phyloP scores from a whole-genome alignment of 768 basidiomycete genomes.

The Coprinellus micaceus region DNA sequence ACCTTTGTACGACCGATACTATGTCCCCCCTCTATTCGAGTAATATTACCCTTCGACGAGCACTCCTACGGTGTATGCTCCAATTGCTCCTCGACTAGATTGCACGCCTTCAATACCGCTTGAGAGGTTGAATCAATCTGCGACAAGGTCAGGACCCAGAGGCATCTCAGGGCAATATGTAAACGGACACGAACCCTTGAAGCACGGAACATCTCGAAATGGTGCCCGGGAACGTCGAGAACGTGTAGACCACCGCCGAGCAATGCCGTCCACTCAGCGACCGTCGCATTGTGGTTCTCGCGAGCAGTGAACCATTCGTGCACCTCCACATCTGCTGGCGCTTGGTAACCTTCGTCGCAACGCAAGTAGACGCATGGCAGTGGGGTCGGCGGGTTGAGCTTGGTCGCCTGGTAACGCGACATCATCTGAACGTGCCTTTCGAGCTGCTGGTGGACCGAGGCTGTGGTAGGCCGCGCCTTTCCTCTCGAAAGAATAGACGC shows the following conservation, averaged over 20 bases:
- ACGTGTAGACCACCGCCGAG: not conserved
- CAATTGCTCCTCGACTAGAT: not conserved
- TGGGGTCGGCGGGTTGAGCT: not conserved
- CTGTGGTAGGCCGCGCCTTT: not conserved
- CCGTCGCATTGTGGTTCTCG: not conserved
- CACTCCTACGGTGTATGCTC: too few species aligned
- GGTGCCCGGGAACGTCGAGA: constrained; percentile 1
- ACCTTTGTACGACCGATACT: too few species aligned
- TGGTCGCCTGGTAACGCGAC: not conserved
- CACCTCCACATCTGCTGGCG: not conserved
- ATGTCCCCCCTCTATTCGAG: too few species aligned
- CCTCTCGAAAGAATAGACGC: constrained; percentile 18
- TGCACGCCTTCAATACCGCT: not conserved
- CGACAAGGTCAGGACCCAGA: not conserved
- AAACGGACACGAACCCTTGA: not conserved
- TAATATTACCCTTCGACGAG: too few species aligned
- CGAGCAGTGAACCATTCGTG: not conserved
- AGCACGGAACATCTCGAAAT: not conserved
- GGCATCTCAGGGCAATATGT: not conserved
- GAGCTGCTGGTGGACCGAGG: not conserved
- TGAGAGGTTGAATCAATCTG: not conserved
- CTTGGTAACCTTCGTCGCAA: not conserved
- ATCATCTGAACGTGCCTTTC: not conserved
- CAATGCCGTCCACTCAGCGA: not conserved
- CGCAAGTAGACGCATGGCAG: not conserved